phyloP scores from a whole-genome alignment of 495 filamentous ascomycete species.

The Xylaria venustula region DNA sequence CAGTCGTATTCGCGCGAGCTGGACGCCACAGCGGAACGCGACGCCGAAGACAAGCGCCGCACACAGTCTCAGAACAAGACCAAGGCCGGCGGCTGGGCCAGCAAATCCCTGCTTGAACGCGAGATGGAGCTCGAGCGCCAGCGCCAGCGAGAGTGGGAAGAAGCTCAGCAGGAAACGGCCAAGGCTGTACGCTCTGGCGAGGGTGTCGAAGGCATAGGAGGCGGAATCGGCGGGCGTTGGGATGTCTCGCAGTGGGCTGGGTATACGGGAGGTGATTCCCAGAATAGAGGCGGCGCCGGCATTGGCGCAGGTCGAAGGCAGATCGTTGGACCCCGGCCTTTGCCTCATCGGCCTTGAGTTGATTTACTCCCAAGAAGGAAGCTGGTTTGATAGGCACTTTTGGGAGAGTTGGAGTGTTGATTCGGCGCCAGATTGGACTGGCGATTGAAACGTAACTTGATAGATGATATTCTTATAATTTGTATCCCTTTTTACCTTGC shows the following conservation, averaged over 20 bases:
- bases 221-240: conserved; percentile 64
- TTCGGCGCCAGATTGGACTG: too few species aligned
- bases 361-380: neutral
- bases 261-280: conserved; percentile 78
- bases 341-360: conserved; percentile 39
- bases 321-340: conserved; percentile 73
- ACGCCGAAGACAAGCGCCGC: conserved; percentile 68
- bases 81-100: conserved; percentile 71
- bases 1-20: conserved; percentile 59
- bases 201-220: conserved; percentile 53
- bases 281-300: conserved; percentile 69
- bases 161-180: conserved; percentile 72
- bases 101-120: conserved; percentile 81
- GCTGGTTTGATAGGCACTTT: neutral
- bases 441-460: too few species aligned
- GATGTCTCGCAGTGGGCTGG: conserved; percentile 85
- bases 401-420: too few species aligned
- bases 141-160: conserved; percentile 92
- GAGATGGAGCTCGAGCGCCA: conserved; percentile 97
- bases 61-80: conserved; percentile 63
- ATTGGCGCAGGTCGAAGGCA: conserved; percentile 75
- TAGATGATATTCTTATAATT: too few species aligned
- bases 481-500: too few species aligned
- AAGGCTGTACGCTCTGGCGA: conserved; percentile 50
- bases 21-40: conserved; percentile 59